A percentile compares a stretch with the other conserved stretches of the same genome.
These are phyloP conservation scores for Leptographium wingfieldii DNA, from an alignment of 2,329 filamentous ascomycete genomes.

Conservation along the genomic window DNA sequence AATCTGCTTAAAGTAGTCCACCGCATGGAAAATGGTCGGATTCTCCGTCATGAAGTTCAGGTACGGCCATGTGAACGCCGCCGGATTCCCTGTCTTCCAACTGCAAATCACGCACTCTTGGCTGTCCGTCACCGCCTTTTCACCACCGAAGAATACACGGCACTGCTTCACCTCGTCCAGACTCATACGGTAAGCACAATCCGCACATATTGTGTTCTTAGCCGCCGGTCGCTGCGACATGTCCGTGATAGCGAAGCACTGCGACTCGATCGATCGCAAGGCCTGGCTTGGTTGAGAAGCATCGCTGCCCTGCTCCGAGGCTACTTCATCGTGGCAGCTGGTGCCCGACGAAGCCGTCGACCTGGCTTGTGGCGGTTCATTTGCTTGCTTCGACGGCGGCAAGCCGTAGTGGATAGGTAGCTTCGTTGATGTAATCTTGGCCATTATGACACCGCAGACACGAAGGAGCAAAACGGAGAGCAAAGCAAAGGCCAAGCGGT, in stretches of 20 bases:
- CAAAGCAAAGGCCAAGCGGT: neutral
- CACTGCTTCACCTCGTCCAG: slow-evolving; percentile 4
- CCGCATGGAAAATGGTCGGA: slow-evolving; percentile 86
- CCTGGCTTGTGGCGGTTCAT: neutral
- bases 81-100: slow-evolving; percentile 33
- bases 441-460: neutral
- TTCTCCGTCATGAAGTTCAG: slow-evolving; percentile 79
- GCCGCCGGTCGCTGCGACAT: slow-evolving; percentile 23
- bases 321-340: neutral
- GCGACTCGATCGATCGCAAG: slow-evolving; percentile 6
- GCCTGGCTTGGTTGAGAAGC: neutral
- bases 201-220: slow-evolving; percentile 26
- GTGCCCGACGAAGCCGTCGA: neutral
- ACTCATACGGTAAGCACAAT: slow-evolving; percentile 24
- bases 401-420: neutral
- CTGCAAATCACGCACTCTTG: slow-evolving; percentile 23
- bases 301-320: neutral
- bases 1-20: slow-evolving; percentile 63
- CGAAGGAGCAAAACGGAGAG: neutral
- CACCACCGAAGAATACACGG: slow-evolving; percentile 6
- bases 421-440: neutral
- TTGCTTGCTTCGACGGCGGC: neutral
- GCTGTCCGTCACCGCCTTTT: neutral
- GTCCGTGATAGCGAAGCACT: slow-evolving; percentile 32
- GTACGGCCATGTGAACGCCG: slow-evolving; percentile 70